A percentile compares a stretch with the other conserved stretches of the same genome.
These are phyloP conservation scores for Talaromyces pinophilus DNA, from an alignment of 2,329 filamentous ascomycete species.

Conservation along the genomic window DNA sequence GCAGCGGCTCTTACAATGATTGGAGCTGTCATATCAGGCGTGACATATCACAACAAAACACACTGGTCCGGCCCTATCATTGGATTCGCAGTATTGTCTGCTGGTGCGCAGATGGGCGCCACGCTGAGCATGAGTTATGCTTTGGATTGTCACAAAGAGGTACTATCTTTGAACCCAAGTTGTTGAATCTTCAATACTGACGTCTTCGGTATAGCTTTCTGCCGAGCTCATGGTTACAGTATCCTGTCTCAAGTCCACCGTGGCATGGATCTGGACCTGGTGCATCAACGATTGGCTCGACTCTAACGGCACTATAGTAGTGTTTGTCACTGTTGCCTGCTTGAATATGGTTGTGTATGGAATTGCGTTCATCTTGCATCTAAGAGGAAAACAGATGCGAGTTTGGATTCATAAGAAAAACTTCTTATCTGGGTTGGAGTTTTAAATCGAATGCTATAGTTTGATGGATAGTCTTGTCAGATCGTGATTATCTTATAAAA, in stretches of 20 bases:
- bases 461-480: too few relatives aligned
- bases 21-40: not conserved
- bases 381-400: not conserved
- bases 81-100: not conserved
- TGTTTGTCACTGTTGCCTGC: not conserved
- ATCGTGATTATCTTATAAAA: too few relatives aligned
- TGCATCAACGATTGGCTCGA: constrained; percentile 26
- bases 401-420: not conserved
- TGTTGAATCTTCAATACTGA: too few relatives aligned
- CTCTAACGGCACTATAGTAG: not conserved
- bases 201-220: too few relatives aligned
- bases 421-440: not conserved
- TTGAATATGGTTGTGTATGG: not conserved
- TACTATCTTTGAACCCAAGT: not conserved
- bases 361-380: not conserved
- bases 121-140: not conserved
- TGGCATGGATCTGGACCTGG: constrained; percentile 35
- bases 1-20: not conserved
- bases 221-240: constrained; percentile 36
- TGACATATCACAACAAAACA: not conserved
- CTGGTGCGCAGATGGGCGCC: not conserved
- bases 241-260: constrained; percentile 30
- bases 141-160: not conserved
- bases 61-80: not conserved
- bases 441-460: too few relatives aligned